Evolutionary conservation across 257 asterid genomes (phyloP).

Genomic region (Linaria vulgaris): DNA sequence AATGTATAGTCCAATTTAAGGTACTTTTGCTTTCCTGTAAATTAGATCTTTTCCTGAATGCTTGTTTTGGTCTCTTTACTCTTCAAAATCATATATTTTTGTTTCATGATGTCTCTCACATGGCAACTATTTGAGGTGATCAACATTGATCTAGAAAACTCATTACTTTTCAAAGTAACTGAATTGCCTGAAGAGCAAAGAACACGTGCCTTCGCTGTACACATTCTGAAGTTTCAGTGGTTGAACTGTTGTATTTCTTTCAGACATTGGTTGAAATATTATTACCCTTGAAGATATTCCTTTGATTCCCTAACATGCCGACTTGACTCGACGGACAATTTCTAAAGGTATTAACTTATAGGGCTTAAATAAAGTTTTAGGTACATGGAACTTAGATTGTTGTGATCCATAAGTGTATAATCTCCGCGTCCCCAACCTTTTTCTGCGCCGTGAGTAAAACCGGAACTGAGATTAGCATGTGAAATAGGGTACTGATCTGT

Average conservation of each 20-base stretch:
- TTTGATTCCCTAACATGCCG: background rate
- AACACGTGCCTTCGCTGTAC: background rate
- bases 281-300: background rate
- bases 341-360: background rate
- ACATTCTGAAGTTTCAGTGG: slow-evolving; percentile 14
- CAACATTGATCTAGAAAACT: slow-evolving; percentile 1
- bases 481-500: background rate
- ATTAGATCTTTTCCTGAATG: slow-evolving; percentile 13
- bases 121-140: background rate
- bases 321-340: background rate
- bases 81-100: slow-evolving; percentile 14
- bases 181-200: background rate
- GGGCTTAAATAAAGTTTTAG: background rate
- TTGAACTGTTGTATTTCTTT: background rate
- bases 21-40: slow-evolving; percentile 34
- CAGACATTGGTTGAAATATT: background rate
- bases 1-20: slow-evolving; percentile 80
- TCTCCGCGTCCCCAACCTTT: background rate
- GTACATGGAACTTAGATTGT: background rate
- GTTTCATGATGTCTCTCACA: slow-evolving; percentile 10
- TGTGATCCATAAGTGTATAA: background rate
- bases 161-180: background rate
- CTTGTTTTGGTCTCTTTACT: slow-evolving; percentile 15
- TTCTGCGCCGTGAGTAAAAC: slow-evolving; percentile 1
- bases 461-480: background rate